Evolutionary conservation across 1,139 yeast genomes (phyloP).

Genomic region (Suhomyces bokatorum): DNA sequence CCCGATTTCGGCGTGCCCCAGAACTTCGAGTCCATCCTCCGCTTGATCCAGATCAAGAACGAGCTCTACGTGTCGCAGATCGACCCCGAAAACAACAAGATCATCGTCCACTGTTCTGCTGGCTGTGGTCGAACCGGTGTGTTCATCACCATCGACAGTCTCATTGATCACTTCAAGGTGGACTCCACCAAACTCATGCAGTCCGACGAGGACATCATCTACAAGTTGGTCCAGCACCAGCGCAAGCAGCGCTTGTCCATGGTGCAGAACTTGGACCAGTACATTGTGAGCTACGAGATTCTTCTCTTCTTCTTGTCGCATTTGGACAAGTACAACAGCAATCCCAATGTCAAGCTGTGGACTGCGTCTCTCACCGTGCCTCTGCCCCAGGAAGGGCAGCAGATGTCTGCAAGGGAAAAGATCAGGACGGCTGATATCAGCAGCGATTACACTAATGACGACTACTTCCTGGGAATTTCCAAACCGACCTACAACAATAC

Average conservation of each 20-base stretch:
- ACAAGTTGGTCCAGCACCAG: conserved; percentile 42
- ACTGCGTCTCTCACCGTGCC: not conserved
- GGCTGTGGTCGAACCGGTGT: conserved; percentile 23
- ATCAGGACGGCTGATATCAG: conserved; percentile 7
- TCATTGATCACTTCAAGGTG: conserved; percentile 15
- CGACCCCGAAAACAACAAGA: conserved; percentile 19
- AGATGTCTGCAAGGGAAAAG: not conserved
- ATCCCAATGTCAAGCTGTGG: not conserved
- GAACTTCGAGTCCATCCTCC: conserved; percentile 51
- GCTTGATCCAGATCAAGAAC: conserved; percentile 53
- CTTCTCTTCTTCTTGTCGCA: conserved; percentile 30
- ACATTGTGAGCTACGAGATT: conserved; percentile 44
- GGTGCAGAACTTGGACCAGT: conserved; percentile 51
- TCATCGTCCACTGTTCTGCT: conserved; percentile 30
- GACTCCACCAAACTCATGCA: conserved; percentile 9
- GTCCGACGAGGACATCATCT: conserved; percentile 23
- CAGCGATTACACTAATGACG: conserved; percentile 7
- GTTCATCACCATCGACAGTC: conserved; percentile 20
- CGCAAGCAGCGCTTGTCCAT: conserved; percentile 46
- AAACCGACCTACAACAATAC: conserved; percentile 6
- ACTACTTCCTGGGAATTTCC: conserved; percentile 16
- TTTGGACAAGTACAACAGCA: conserved; percentile 6
- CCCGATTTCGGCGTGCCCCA: conserved; percentile 78
- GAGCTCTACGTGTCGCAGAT: conserved; percentile 25
- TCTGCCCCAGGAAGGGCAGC: not conserved